These are phyloP conservation scores for Phytophthora palmivora DNA, from an alignment of 352 stramenopile genomes.

Conservation along the genomic window DNA sequence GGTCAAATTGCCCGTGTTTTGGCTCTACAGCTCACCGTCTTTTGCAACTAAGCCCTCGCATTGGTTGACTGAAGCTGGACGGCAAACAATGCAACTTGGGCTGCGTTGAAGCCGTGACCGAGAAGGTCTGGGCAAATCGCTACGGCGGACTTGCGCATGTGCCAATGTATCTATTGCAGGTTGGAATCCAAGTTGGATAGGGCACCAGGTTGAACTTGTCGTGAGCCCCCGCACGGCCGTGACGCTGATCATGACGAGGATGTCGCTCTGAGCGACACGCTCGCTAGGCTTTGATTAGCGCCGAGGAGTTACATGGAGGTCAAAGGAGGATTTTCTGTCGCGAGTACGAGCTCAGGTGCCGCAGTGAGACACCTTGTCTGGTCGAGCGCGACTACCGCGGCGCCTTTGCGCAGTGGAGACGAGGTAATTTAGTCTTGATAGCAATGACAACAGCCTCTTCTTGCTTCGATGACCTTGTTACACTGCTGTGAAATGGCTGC, in stretches of 20 bases:
- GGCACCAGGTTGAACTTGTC: conserved; percentile 2
- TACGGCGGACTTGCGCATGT: not conserved
- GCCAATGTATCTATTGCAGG: conserved; percentile 1
- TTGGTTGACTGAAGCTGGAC: no score
- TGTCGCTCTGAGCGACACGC: not conserved
- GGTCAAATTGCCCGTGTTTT: not conserved
- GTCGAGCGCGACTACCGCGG: conserved; percentile 4
- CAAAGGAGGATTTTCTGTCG: conserved; percentile 11
- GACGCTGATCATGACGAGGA: not conserved
- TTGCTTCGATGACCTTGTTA: no score
- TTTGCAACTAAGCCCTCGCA: no score
- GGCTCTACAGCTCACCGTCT: no score
- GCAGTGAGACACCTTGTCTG: conserved; percentile 28
- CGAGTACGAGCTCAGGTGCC: conserved; percentile 18
- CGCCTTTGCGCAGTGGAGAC: no score
- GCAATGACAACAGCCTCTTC: no score
- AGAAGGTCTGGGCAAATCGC: no score
- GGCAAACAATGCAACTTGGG: no score
- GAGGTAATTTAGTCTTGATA: no score
- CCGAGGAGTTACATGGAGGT: not conserved
- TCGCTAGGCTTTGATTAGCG: no score
- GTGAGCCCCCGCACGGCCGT: not conserved
- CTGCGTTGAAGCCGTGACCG: not conserved
- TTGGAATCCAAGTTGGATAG: no score
- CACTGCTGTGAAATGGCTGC: no score